Evolutionary conservation across 1,284 basidiomycete species (phyloP).

Genomic region (Ceratobasidium sp.): DNA sequence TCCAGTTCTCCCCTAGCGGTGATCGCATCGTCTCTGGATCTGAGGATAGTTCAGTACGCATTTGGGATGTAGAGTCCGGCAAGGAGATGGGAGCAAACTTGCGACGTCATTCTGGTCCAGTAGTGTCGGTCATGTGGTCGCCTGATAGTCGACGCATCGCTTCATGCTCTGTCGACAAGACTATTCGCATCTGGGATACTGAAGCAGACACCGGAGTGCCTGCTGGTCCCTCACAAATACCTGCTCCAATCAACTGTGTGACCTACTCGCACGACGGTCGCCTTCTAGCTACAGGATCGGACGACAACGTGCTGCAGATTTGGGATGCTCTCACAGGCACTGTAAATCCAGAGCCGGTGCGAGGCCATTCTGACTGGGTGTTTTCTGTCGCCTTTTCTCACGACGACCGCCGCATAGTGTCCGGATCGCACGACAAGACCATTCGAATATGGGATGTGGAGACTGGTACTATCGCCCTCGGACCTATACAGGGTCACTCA

Average conservation of each 20-base stretch:
- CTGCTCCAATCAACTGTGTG: not conserved
- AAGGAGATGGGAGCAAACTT: not conserved
- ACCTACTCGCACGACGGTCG: not conserved
- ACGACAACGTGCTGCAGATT: not conserved
- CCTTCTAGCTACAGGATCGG: not conserved
- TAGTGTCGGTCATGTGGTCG: not conserved
- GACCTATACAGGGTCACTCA: not conserved
- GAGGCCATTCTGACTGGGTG: not conserved
- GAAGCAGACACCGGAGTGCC: not conserved
- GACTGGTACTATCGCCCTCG: not conserved
- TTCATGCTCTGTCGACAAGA: not conserved
- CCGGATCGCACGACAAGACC: slow-evolving; percentile 23
- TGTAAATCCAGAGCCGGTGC: not conserved
- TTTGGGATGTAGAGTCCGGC: not conserved
- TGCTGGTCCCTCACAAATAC: not conserved
- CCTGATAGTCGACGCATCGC: not conserved
- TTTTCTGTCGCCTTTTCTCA: not conserved
- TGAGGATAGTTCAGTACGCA: not conserved
- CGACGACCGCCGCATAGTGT: not conserved
- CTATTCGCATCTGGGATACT: not conserved
- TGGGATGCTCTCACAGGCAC: not conserved
- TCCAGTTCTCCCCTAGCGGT: not conserved
- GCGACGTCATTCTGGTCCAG: not conserved
- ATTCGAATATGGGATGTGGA: slow-evolving; percentile 31
- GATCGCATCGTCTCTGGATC: not conserved